Evolutionary conservation across 208 protist genomes (phyloP), one percentile per base, ranked within the genome.

Genomic region (Giardia duodenalis): DNA sequence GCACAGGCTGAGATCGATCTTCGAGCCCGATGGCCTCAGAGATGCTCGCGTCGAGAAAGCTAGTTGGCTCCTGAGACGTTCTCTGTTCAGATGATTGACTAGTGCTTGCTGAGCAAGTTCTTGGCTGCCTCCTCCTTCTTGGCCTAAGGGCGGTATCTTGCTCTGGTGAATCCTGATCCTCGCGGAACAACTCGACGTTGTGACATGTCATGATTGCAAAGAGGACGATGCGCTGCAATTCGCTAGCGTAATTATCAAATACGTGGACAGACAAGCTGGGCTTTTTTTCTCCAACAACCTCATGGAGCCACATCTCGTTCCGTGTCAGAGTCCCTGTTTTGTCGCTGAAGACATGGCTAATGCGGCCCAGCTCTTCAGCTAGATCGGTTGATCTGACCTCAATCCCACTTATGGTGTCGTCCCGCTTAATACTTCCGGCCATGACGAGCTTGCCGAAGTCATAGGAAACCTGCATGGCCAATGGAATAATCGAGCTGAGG

Each of bases 311-410:
- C 96, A 97, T 98, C 88, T 96, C 97, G 94, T 98, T 98, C 93
- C 98, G 96, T 0, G 98, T 99, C 22, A 99, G 94, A 46, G 98
- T 99, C 67, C 98, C 98, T 2, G 98, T 99, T 95, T 99, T 99
- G 95, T 99, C 98, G 10, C 96, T 97, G 92, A 99, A 97, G 43
- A 99, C 95, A 94, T 98, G 99, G 86, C 97, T 95, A 47, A 99
- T 96, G 39, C 97, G 95, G n/a, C 98, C 98, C 0, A 99, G 95
- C 93, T 99, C 97, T 94, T 99, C 98, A 0, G 98, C 97, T 44
- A 99, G 96, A 3, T 96, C 97, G 43, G 96, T 97, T 87, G 97
- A 98, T 76, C 97, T 94, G 0, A 98, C 98, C 0, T 98, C 94
- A 0, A 95, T 96, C 22, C 93, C 93, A 86, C 90, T 67, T 46